phyloP scores from a whole-genome alignment of 78 protist genomes.

The Dictyostelium capitatum region DNA sequence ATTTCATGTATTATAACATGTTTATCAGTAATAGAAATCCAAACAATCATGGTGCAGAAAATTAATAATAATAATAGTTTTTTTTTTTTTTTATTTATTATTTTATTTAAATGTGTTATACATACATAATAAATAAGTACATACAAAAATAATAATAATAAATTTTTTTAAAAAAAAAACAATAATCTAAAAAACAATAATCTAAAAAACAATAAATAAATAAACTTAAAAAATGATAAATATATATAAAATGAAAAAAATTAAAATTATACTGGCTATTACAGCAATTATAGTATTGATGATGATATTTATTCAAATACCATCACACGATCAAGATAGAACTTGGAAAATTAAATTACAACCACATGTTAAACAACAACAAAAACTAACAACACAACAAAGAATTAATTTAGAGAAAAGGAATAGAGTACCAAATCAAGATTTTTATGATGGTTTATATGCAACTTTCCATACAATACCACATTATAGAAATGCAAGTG shows the following conservation, averaged over 20 bases:
- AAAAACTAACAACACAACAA: background rate
- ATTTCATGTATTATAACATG: too few species aligned
- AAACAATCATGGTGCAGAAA: too few species aligned
- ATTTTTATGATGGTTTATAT: constrained; percentile 25
- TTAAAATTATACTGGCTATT: background rate
- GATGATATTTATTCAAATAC: background rate
- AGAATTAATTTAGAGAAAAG: background rate
- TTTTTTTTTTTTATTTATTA: too few species aligned
- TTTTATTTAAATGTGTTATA: too few species aligned
- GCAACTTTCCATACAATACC: constrained; percentile 6
- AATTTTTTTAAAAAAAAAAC: too few species aligned
- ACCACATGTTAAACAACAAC: background rate
- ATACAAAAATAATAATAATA: too few species aligned
- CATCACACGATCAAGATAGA: background rate
- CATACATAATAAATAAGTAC: too few species aligned
- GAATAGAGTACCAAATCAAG: constrained; percentile 7
- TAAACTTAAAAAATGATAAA: background rate
- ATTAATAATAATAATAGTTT: too few species aligned
- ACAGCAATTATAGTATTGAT: background rate
- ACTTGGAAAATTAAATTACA: background rate
- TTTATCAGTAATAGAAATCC: too few species aligned
- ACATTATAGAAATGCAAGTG: background rate
- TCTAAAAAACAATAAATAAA: background rate
- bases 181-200: too few species aligned
- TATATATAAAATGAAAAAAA: background rate